phyloP scores from a whole-genome alignment of 2,329 filamentous ascomycete genomes.

The Sarocladium strictum region DNA sequence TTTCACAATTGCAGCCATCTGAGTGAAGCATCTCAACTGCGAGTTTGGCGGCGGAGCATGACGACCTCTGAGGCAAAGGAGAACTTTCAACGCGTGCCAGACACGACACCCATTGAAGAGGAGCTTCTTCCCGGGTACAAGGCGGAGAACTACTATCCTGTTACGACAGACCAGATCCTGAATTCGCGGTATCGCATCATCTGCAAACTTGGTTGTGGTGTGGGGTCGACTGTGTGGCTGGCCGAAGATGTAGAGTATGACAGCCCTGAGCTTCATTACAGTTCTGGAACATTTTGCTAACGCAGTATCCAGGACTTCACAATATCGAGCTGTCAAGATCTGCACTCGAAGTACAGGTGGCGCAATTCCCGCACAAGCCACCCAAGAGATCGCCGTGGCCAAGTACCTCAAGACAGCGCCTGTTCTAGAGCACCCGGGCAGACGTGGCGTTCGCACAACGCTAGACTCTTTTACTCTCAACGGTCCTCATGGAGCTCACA shows the following conservation, averaged over 20 bases:
- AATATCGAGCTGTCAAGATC: conserved; percentile 12
- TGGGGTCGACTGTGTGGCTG: conserved; percentile 14
- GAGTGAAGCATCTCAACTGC: neutral
- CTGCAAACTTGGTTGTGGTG: conserved; percentile 13
- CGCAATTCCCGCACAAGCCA: conserved; percentile 7
- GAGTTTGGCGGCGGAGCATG: conserved; percentile 5
- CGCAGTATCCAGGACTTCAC: conserved; percentile 1
- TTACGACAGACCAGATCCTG: conserved; percentile 2
- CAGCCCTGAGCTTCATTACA: neutral
- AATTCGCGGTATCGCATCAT: conserved; percentile 10
- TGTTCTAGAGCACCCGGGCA: conserved; percentile 10
- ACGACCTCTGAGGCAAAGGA: conserved; percentile 9
- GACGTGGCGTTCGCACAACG: neutral
- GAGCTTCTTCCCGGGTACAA: conserved; percentile 13
- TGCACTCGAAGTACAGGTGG: conserved; percentile 10
- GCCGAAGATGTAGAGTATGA: conserved; percentile 11
- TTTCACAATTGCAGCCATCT: neutral
- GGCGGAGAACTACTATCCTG: conserved; percentile 11
- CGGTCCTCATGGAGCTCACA: conserved; percentile 10
- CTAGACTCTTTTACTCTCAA: conserved; percentile 8
- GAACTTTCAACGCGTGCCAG: conserved; percentile 7
- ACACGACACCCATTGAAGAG: conserved; percentile 11
- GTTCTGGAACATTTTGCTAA: neutral
- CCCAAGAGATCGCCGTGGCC: conserved; percentile 10
- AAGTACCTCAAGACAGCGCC: conserved; percentile 9